Conservation (phyloP, 805 yeast species). For the Teunomyces barrocoloradensis region DNA sequence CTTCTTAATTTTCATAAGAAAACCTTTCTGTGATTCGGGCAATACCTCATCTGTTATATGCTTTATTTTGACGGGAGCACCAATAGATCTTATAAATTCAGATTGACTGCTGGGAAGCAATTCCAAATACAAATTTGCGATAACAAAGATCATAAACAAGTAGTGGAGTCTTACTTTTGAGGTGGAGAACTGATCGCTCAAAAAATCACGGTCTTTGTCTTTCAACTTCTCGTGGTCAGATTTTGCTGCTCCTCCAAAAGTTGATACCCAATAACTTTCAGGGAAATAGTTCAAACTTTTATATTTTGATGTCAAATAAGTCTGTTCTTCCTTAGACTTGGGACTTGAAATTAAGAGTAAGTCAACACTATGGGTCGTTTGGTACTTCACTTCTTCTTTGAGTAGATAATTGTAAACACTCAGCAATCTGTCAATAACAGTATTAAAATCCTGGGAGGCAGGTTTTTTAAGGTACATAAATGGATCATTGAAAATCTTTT, state of each 20-base stretch:
- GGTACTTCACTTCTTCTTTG: conserved; percentile 26
- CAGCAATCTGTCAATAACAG: conserved; percentile 20
- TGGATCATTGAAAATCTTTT: conserved; percentile 36
- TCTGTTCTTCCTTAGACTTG: conserved; percentile 13
- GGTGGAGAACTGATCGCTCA: conserved; percentile 23
- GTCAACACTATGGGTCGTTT: conserved; percentile 15
- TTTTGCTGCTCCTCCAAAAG: conserved; percentile 23
- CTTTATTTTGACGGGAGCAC: conserved; percentile 29
- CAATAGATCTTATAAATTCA: conserved; percentile 17
- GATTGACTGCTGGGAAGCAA: conserved; percentile 21
- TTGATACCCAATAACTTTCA: conserved; percentile 34
- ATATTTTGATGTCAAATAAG: conserved; percentile 18
- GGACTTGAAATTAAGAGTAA: conserved; percentile 13
- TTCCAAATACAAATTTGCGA: conserved; percentile 30
- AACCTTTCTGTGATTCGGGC: conserved; percentile 21
- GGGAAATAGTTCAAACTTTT: conserved; percentile 26
- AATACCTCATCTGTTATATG: conserved; percentile 35
- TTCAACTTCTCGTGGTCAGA: conserved; percentile 15
- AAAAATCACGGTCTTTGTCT: conserved; percentile 23
- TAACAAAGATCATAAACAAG: conserved; percentile 30
- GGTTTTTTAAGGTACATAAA: conserved; percentile 24
- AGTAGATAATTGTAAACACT: conserved; percentile 29
- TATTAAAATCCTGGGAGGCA: conserved; percentile 18
- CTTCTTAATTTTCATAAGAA: conserved; percentile 24
- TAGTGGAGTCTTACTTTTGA: conserved; percentile 25